phyloP scores from a whole-genome alignment of 2,329 filamentous ascomycete species.

The Diplodia sapinea region DNA sequence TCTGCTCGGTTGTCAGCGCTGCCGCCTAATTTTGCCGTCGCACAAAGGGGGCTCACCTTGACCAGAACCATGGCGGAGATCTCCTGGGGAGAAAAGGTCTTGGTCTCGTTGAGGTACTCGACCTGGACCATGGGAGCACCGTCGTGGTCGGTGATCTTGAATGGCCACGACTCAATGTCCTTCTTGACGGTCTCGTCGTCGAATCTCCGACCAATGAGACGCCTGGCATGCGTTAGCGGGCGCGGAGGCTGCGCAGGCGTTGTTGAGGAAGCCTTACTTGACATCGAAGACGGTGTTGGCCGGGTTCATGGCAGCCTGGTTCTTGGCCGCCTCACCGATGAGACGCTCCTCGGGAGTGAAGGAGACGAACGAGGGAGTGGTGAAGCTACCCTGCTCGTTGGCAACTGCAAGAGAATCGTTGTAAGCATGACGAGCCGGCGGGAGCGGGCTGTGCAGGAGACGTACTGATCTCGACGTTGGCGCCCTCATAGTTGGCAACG shows the following conservation, averaged over 20 bases:
- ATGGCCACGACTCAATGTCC: constrained; percentile 98
- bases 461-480: constrained; percentile 97
- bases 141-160: constrained; percentile 92
- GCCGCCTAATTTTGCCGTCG: constrained; percentile 15
- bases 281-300: constrained; percentile 98
- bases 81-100: constrained; percentile 97
- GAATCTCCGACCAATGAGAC: constrained; percentile 94
- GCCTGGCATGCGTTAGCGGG: constrained; percentile 63
- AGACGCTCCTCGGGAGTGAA: constrained; percentile 99
- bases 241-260: not conserved
- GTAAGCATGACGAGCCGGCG: constrained; percentile 30
- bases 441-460: constrained; percentile 37
- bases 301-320: constrained; percentile 99
- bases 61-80: constrained; percentile 98
- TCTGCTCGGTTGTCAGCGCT: constrained; percentile 61
- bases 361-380: constrained; percentile 97
- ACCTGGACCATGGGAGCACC: constrained; percentile 93
- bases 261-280: constrained; percentile 67
- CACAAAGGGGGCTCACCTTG: constrained; percentile 69
- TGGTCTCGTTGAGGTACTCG: constrained; percentile 91
- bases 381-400: constrained; percentile 99
- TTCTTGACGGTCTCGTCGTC: constrained; percentile 98
- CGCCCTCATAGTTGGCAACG: constrained; percentile 98
- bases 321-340: constrained; percentile 99
- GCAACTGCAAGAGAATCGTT: constrained; percentile 65